Percentiles rank a stretch among this genome's conserved stretches.
These are phyloP conservation scores for Daldinia grandis DNA, from an alignment of 495 filamentous ascomycete species.

Conservation along the genomic window DNA sequence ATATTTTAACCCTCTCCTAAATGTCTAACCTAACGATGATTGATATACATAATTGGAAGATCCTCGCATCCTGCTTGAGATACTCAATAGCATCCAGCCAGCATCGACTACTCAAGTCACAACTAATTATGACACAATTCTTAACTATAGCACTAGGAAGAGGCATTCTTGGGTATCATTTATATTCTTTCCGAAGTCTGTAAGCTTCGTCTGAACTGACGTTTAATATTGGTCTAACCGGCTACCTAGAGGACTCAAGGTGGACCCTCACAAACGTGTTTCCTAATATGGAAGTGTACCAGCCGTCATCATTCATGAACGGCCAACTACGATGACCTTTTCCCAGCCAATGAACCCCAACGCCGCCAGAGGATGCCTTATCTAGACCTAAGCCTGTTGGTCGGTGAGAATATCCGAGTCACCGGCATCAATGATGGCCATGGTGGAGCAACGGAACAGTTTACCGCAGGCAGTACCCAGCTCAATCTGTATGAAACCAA, in stretches of 20 bases:
- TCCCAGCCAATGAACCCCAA: constrained; percentile 50
- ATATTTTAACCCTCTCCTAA: too few species aligned
- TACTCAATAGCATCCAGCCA: too few species aligned
- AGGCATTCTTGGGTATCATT: constrained; percentile 43
- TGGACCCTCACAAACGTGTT: constrained; percentile 11
- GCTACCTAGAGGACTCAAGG: constrained; percentile 24
- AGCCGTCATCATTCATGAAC: constrained; percentile 18
- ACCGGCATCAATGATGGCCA: constrained; percentile 96
- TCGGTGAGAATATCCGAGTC: constrained; percentile 94
- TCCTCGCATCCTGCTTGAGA: too few species aligned
- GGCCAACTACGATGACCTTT: constrained; percentile 33
- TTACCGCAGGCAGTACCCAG: constrained; percentile 90
- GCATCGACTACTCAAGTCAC: background rate
- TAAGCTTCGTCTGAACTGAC: constrained; percentile 25
- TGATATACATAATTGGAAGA: too few species aligned
- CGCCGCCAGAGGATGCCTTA: constrained; percentile 47
- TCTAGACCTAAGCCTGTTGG: constrained; percentile 62
- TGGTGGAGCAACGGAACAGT: constrained; percentile 88
- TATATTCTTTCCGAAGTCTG: constrained; percentile 37
- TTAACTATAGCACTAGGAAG: background rate
- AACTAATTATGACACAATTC: background rate
- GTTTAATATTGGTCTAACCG: constrained; percentile 28
- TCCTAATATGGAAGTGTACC: constrained; percentile 18
- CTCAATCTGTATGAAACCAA: constrained; percentile 76
- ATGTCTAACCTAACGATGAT: too few species aligned